A percentile compares a stretch with the other conserved stretches of the same genome.
These are phyloP conservation scores for Hirschfeldia incana DNA, from an alignment of 345 rosid genomes.

Conservation along the genomic window DNA sequence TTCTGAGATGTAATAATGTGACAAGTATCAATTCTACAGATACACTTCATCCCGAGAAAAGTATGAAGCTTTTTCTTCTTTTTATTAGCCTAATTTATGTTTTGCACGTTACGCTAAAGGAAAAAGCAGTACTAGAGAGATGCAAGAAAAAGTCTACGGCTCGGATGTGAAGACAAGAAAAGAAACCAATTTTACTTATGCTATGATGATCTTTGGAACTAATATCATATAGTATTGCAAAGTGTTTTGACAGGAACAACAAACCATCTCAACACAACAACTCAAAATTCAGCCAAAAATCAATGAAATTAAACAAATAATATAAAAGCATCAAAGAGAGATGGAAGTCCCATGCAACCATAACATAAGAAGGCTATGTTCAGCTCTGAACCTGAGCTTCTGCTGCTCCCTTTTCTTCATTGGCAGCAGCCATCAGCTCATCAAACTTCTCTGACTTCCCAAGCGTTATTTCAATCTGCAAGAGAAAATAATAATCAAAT, in stretches of 20 bases:
- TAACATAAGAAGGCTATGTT: not conserved
- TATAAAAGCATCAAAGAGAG: conserved; percentile 22
- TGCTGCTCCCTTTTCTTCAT: conserved; percentile 56
- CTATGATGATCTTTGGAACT: conserved; percentile 4
- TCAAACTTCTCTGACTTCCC: conserved; percentile 83
- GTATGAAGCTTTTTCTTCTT: not conserved
- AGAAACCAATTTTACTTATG: not conserved
- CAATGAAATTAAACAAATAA: conserved; percentile 29
- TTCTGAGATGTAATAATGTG: conserved; percentile 8
- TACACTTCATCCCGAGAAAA: not conserved
- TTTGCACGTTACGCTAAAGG: not conserved
- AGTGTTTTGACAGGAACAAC: conserved; percentile 26
- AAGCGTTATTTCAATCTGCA: conserved; percentile 73
- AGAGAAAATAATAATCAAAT: not conserved
- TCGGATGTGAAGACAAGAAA: not conserved
- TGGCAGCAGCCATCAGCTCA: conserved; percentile 39
- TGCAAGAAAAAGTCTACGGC: not conserved
- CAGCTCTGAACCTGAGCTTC: conserved; percentile 55
- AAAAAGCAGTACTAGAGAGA: not conserved
- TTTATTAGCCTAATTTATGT: not conserved
- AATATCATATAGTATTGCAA: not conserved
- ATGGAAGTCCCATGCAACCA: not conserved
- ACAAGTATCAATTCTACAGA: not conserved
- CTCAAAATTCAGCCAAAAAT: conserved; percentile 31
- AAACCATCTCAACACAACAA: conserved; percentile 19